Evolutionary conservation across 1,139 yeast species (phyloP).

Genomic region (Yamadazyma dushanensis): DNA sequence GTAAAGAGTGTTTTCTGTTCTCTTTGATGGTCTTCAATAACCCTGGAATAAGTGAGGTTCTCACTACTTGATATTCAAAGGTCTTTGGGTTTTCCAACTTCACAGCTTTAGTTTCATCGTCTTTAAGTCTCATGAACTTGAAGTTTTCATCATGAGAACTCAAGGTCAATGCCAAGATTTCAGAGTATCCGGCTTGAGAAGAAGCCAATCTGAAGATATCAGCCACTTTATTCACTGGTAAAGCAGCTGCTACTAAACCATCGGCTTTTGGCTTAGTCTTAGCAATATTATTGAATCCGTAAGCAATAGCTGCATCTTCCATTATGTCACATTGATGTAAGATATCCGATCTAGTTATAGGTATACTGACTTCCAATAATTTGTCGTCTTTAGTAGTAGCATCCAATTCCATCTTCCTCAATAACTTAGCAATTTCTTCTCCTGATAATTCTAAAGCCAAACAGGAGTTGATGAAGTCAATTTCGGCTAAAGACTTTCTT

Average conservation of each 20-base stretch:
- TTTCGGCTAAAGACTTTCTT: constrained; percentile 72
- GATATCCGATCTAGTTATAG: constrained; percentile 93
- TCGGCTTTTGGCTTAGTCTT: constrained; percentile 81
- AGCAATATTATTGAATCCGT: constrained; percentile 86
- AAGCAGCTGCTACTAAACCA: constrained; percentile 80
- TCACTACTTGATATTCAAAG: constrained; percentile 93
- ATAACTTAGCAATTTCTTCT: constrained; percentile 64
- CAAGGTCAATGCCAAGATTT: constrained; percentile 91
- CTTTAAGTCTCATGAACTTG: constrained; percentile 72
- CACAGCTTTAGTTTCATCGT: constrained; percentile 78
- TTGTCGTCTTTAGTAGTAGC: constrained; percentile 58
- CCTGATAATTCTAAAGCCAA: constrained; percentile 75
- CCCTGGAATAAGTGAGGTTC: constrained; percentile 94
- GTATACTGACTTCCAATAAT: constrained; percentile 69
- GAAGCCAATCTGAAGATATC: constrained; percentile 90
- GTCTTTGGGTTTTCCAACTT: constrained; percentile 96
- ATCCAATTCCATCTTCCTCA: constrained; percentile 77
- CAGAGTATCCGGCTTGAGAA: constrained; percentile 94
- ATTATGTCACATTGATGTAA: constrained; percentile 97
- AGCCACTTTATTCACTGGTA: constrained; percentile 86
- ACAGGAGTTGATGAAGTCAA: constrained; percentile 86
- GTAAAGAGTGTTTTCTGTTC: constrained; percentile 93
- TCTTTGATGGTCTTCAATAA: constrained; percentile 92
- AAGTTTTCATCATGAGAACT: constrained; percentile 98
- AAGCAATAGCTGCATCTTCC: constrained; percentile 98